Evolutionary conservation across 805 yeast species (phyloP), one percentile per base, ranked within the genome.

Genomic region (Starmera dryadoides): DNA sequence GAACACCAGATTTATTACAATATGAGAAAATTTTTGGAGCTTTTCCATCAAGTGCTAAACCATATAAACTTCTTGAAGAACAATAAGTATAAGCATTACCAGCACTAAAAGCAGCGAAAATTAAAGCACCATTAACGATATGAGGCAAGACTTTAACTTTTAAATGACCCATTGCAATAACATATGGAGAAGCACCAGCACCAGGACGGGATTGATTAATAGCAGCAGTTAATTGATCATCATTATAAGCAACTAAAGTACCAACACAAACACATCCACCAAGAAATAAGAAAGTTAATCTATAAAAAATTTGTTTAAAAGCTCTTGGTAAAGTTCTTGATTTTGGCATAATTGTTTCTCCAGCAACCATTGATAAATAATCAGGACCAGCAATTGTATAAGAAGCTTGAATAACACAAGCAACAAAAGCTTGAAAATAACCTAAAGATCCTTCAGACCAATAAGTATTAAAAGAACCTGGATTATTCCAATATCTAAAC

Each of bases 321-420:
- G 95, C 95, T 25, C 69, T 70, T n/a, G 93, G 88, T 55, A 87
- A 63, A 6, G 77, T 77, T 39, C 73, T 73, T 7, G 50, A 35
- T 38, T 91, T 71, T 9, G 95, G 94, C 48, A 78, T 68, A 26
- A 71, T 64, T 3, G 86, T 77, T 56, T 87, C 95, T 35, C 94
- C 87, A 3, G 95, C 94, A 26, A 86, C 77, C 84, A 84, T 80
- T 2, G 91, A 73, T 28, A 87, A 75, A 50, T 84, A 83, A 59
- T 87, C 96, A 2, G 95, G 94, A 0, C 95, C 96, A 3, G 86
- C 86, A 46, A 84, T 78, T 12, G 93, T 82, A 56, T 81, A 86
- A 22, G 83, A 67, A 7, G 95, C 95, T 43, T 76, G 77, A 38
- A 75, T 69, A 34, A 85, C 58, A 44, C 89, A 81, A 0, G 79